Evolutionary conservation across 768 basidiomycete genomes (phyloP), one percentile per base, ranked within the genome.

Genomic region (Termitomyces sp.): DNA sequence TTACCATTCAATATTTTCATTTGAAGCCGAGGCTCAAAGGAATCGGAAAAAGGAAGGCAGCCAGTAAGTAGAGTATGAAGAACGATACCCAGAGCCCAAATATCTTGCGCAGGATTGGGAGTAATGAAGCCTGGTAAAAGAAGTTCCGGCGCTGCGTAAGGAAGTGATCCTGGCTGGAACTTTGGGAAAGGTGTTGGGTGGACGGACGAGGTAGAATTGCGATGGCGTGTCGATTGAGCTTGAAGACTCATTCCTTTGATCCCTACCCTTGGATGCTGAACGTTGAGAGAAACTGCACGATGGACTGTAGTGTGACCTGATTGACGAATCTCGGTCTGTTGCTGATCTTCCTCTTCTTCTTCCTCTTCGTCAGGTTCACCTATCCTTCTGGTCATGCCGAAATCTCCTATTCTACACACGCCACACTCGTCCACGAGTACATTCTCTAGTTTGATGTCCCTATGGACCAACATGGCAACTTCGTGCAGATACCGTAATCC

Each of bases 361-460:
- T 68, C 60, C 21, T 73, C 69, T 45, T 71, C 67, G 48, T 71
- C 67, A 47, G 62, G 58, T 61, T 79, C 80, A 63, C 82, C 84
- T 42, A 92, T 84, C 56, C 75, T 76, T 65, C 80, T 78, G 19
- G 90, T 78, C 75, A 94, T 82, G 49, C 92, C 91, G 72, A 95
- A 94, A 72, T 95, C 93, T 44, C 77, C 76, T 33, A 96, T 87
- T 66, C 85, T 84, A 75, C 92, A 94, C n/a, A 86, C 79, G 54
- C 91, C 89, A 76, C 82, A 84, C 67, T 91, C 89, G 69, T 95
- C 92, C 53, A 95, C 86, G 43, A 98, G 82, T 49, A 98, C 85
- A 74, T 99, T 99, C 73, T 98, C 97, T 57, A 97, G 82, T 75
- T 99, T 99, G 70, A 99, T 76, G 73, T 99, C 97, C 63, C 94